A percentile compares a stretch with the other conserved stretches of the same genome.
These are phyloP conservation scores for Westerdykella sp. DNA, from an alignment of 2,329 filamentous ascomycete species.

Conservation along the genomic window DNA sequence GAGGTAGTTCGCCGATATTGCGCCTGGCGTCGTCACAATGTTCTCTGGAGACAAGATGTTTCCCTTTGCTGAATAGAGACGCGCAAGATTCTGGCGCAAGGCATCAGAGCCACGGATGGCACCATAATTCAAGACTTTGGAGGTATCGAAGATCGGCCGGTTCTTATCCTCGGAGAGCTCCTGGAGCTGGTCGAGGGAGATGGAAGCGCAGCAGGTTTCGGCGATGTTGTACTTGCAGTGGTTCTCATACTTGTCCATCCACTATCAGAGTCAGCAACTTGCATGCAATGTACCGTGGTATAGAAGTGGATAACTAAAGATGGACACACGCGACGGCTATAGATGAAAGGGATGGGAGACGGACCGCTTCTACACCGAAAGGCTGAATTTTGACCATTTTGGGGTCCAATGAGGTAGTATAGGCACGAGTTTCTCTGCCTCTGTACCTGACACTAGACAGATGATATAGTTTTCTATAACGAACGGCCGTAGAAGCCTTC, in stretches of 20 bases:
- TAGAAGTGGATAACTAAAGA: background rate
- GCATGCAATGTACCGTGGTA: background rate
- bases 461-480: no score
- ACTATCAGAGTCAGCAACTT: constrained; percentile 33
- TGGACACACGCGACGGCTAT: background rate
- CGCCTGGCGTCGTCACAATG: constrained; percentile 71
- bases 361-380: constrained; percentile 66
- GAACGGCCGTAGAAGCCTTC: no score
- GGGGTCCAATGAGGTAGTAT: background rate
- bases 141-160: constrained; percentile 46
- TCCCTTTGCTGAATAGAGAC: constrained; percentile 55
- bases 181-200: constrained; percentile 64
- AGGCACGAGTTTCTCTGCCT: no score
- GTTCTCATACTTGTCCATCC: constrained; percentile 52
- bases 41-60: constrained; percentile 52
- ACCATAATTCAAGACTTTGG: constrained; percentile 64
- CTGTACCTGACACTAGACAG: no score
- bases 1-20: constrained; percentile 81
- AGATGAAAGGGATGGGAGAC: constrained; percentile 11
- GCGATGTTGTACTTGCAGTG: constrained; percentile 62
- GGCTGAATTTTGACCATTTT: constrained; percentile 54
- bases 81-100: constrained; percentile 59
- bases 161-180: constrained; percentile 52
- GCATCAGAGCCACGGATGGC: constrained; percentile 61
- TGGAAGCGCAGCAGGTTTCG: constrained; percentile 70